A percentile compares a stretch with the other conserved stretches of the same genome.
These are phyloP conservation scores for Myxozyma neotropica DNA, from an alignment of 805 yeast genomes.

Conservation along the genomic window DNA sequence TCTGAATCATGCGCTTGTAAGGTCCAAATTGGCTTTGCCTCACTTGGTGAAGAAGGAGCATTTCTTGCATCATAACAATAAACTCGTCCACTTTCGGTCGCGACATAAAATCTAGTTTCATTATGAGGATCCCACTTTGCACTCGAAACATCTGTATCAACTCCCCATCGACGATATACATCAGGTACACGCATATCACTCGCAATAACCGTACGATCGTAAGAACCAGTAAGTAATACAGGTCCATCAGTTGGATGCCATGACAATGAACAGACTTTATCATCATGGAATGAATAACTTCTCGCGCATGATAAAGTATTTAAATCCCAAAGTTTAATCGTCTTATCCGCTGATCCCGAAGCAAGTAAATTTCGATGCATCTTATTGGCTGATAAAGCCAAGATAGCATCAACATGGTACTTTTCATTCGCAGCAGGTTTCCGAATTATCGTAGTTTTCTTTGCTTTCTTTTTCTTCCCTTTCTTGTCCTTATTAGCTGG, in stretches of 20 bases:
- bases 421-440: conserved; percentile 56
- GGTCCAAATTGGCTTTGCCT: conserved; percentile 79
- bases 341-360: conserved; percentile 92
- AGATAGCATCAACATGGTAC: conserved; percentile 92
- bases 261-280: conserved; percentile 80
- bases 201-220: conserved; percentile 74
- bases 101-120: conserved; percentile 65
- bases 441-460: conserved; percentile 55
- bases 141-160: conserved; percentile 82
- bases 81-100: conserved; percentile 88
- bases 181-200: conserved; percentile 80
- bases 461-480: conserved; percentile 47
- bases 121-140: conserved; percentile 65
- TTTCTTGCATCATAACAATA: conserved; percentile 85
- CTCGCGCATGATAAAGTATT: conserved; percentile 72
- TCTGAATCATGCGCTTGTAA: conserved; percentile 97
- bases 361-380: conserved; percentile 82
- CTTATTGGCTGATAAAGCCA: conserved; percentile 81
- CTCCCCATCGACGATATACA: conserved; percentile 58
- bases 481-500: conserved; percentile 31
- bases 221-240: conserved; percentile 85
- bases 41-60: conserved; percentile 38
- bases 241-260: conserved; percentile 68
- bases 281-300: conserved; percentile 73
- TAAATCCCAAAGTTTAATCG: conserved; percentile 95